Conservation (phyloP, 2,329 filamentous ascomycete species). For the Pyrenophora tritici-repentis region DNA sequence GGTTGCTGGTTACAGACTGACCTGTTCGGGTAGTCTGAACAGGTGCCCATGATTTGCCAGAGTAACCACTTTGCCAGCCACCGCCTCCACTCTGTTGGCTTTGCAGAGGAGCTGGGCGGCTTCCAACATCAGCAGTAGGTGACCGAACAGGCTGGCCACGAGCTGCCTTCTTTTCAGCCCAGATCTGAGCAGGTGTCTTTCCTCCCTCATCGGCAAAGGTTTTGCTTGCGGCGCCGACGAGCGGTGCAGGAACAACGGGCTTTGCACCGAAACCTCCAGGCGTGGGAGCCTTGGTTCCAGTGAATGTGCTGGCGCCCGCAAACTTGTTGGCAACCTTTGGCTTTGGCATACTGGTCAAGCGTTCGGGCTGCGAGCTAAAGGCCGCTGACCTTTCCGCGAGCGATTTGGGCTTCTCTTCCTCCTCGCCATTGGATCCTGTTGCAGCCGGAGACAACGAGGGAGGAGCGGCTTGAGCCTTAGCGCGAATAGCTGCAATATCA, state of each 20-base stretch:
- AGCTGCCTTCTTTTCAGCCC: constrained; percentile 95
- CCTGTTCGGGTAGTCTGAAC: constrained; percentile 77
- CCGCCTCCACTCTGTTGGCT: constrained; percentile 72
- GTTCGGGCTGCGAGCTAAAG: constrained; percentile 72
- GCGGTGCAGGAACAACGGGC: constrained; percentile 62
- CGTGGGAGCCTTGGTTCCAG: constrained; percentile 85
- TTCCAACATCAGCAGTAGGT: constrained; percentile 34
- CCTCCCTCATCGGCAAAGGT: constrained; percentile 94
- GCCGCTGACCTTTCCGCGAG: constrained; percentile 77
- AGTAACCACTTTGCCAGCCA: constrained; percentile 91
- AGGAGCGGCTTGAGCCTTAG: constrained; percentile 67
- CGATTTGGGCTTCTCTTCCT: constrained; percentile 58
- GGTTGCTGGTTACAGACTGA: constrained; percentile 60
- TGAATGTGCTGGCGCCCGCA: constrained; percentile 71
- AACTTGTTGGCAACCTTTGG: constrained; percentile 95
- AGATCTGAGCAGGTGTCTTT: constrained; percentile 94
- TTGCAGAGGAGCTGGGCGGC: constrained; percentile 34
- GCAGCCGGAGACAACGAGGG: constrained; percentile 50
- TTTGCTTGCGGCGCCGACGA: constrained; percentile 80
- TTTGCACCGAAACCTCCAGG: constrained; percentile 71
- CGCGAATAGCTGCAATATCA: constrained; percentile 91
- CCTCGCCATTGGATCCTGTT: constrained; percentile 53
- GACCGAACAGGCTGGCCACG: constrained; percentile 64
- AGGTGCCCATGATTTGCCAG: constrained; percentile 85
- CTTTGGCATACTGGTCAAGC: constrained; percentile 86